A percentile compares a stretch with the other conserved stretches of the same genome.
Evolutionary conservation across 805 yeast species (phyloP).

Genomic region (Wickerhamomyces silvicola): DNA sequence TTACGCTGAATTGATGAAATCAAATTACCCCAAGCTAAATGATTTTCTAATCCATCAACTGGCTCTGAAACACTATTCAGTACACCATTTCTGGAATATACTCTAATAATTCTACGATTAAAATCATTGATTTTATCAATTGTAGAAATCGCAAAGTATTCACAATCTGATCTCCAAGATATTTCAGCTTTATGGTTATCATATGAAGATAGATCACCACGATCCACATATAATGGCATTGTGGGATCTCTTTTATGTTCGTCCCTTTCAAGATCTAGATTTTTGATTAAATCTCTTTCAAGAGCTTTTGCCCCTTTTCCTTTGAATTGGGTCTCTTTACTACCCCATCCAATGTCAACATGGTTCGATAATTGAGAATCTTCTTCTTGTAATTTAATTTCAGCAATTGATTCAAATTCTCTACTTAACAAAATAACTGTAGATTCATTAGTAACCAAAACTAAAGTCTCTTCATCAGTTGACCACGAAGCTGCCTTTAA

Average conservation of each 20-base stretch:
- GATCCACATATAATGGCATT: slow-evolving; percentile 62
- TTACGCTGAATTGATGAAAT: slow-evolving; percentile 78
- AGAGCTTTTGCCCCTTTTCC: slow-evolving; percentile 85
- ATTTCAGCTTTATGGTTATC: slow-evolving; percentile 47
- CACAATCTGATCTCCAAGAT: slow-evolving; percentile 97
- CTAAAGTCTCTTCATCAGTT: slow-evolving; percentile 82
- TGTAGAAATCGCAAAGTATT: slow-evolving; percentile 64
- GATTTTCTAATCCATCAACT: slow-evolving; percentile 70
- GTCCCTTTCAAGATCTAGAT: slow-evolving; percentile 60
- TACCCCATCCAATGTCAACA: slow-evolving; percentile 98
- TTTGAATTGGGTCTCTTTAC: slow-evolving; percentile 90
- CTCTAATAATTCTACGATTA: slow-evolving; percentile 72
- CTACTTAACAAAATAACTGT: slow-evolving; percentile 66
- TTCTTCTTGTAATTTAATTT: slow-evolving; percentile 45
- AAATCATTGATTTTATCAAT: slow-evolving; percentile 36
- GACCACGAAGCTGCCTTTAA: slow-evolving; percentile 77
- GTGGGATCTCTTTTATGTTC: slow-evolving; percentile 83
- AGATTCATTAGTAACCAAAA: slow-evolving; percentile 55
- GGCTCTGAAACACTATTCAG: slow-evolving; percentile 86
- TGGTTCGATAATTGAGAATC: slow-evolving; percentile 72
- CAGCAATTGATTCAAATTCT: slow-evolving; percentile 72
- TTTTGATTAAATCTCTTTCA: slow-evolving; percentile 52
- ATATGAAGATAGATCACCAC: slow-evolving; percentile 51
- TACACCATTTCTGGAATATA: slow-evolving; percentile 72
- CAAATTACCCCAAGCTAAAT: slow-evolving; percentile 80